Evolutionary conservation across 768 basidiomycete genomes (phyloP), one percentile per base, ranked within the genome.

Genomic region (Cubamyces lactineus): DNA sequence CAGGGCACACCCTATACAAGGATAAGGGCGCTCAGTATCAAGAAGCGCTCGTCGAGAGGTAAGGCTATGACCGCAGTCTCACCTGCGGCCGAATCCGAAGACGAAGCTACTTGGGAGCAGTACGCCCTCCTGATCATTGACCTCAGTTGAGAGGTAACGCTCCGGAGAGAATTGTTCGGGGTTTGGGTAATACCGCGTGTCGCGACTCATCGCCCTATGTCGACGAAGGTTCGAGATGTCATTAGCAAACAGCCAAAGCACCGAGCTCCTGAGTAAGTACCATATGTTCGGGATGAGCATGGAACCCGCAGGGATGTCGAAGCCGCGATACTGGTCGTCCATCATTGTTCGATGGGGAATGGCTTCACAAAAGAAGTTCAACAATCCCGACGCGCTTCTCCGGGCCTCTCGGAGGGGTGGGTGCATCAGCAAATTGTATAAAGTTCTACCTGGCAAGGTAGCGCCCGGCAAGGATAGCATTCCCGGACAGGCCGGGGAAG

Each of bases 161-260:
- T 84, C 80, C 2, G 84, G 85, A 19, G 66, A 68, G 70, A 86
- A 86, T 38, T 57, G 65, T 11, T 79, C 73, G 16, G 84, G 80
- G 34, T 83, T 68, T 9, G 76, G 67, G 66, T 79, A 86, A 17
- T 59, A 24, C 0, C 51, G 53, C 24, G 51, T 19, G 55, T 71
- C 64, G 24, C 66, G 69, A 24, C 66, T 63, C 48, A 74, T 71
- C 4, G 57, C 72, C 73, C 71, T 70, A 34, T 1, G 34, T 34
- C 34, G 34, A 34, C 34, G 34, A 34, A 34, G 9, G 34, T 34
- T 34, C 34, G 11, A 9, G 34, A 34, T 34, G 34, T 4, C 34
- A 11, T 6, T 11, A 1, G 1, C 5, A 11, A 34, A 11, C 5
- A 34, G 11, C 34, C 4, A 9, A 34, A 11, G 9, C 9, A 34